phyloP scores from a whole-genome alignment of 2,329 filamentous ascomycete species.

The Juglanconis sp. region DNA sequence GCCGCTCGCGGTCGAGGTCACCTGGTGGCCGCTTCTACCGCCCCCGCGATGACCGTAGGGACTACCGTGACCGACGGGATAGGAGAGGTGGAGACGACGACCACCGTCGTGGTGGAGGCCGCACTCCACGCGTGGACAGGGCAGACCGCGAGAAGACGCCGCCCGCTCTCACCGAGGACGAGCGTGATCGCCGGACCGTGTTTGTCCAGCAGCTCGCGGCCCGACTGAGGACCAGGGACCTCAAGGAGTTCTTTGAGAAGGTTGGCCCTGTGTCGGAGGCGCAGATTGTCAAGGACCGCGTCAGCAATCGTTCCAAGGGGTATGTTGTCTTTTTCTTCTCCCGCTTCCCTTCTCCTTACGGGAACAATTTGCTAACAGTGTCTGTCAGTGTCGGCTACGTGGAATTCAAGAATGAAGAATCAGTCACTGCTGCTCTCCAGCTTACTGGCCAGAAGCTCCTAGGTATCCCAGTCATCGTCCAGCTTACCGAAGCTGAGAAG shows the following conservation, averaged over 20 bases:
- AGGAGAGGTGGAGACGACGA: constrained; percentile 38
- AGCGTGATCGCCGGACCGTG: constrained; percentile 92
- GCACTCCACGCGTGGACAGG: constrained; percentile 44
- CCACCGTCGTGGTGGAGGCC: constrained; percentile 45
- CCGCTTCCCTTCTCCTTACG: neutral
- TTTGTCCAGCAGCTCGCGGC: constrained; percentile 98
- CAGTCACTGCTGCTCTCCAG: constrained; percentile 87
- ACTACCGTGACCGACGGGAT: constrained; percentile 42
- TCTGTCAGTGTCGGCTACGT: constrained; percentile 86
- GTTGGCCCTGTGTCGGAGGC: constrained; percentile 93
- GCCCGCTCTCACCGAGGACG: constrained; percentile 75
- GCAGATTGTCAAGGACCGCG: constrained; percentile 96
- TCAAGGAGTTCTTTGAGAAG: constrained; percentile 94
- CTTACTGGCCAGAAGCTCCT: constrained; percentile 98
- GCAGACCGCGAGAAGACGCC: constrained; percentile 58
- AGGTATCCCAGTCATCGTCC: constrained; percentile 97
- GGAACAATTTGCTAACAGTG: neutral
- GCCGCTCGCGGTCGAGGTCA: constrained; percentile 69
- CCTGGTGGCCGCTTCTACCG: constrained; percentile 57
- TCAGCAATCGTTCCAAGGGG: constrained; percentile 97
- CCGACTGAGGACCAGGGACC: constrained; percentile 84
- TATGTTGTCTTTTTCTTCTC: constrained; percentile 42
- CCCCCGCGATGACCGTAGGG: constrained; percentile 44
- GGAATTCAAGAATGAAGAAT: constrained; percentile 96
- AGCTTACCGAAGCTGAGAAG: constrained; percentile 98